Conservation (phyloP, 2,329 filamentous ascomycete genomes). For the Diaporthe helianthi region DNA sequence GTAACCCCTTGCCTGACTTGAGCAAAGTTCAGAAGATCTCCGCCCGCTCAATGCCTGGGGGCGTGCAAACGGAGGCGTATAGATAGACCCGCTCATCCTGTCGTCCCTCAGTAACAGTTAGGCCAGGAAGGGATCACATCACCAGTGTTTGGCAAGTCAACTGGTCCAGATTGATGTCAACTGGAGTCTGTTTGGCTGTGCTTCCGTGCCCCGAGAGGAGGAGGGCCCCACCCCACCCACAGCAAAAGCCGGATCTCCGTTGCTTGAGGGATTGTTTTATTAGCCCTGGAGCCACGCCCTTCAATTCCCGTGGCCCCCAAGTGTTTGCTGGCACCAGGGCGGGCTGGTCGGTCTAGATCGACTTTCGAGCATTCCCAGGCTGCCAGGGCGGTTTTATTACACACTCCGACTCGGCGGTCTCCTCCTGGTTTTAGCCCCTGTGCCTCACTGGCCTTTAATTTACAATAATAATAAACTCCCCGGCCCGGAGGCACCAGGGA, state of each 20-base stretch:
- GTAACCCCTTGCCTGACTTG: slow-evolving; percentile 10
- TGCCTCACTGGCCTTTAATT: not conserved
- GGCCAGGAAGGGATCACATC: slow-evolving; percentile 12
- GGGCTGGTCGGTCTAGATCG: not conserved
- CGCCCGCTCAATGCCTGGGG: slow-evolving; percentile 13
- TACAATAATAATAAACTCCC: slow-evolving; percentile 11
- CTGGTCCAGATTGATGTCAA: no score
- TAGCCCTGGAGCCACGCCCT: not conserved
- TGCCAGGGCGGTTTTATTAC: slow-evolving; percentile 4
- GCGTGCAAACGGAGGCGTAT: not conserved
- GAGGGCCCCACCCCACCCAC: slow-evolving; percentile 2
- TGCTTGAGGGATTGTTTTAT: slow-evolving; percentile 16
- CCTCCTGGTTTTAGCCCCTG: slow-evolving; percentile 16
- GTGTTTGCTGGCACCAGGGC: no score
- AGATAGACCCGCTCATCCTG: slow-evolving; percentile 18
- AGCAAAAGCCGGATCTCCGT: slow-evolving; percentile 11
- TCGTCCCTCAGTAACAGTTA: slow-evolving; percentile 15
- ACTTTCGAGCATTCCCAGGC: not conserved
- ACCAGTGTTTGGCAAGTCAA: no score
- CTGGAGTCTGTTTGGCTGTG: slow-evolving; percentile 12
- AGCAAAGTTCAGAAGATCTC: slow-evolving; percentile 22
- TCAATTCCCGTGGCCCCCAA: slow-evolving; percentile 14
- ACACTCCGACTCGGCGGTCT: not conserved
- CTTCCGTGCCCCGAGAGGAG: not conserved
- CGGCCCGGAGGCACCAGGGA: not conserved